These are phyloP conservation scores for Hortiboletus flavorubellus DNA, from an alignment of 768 basidiomycete species.

Conservation along the genomic window DNA sequence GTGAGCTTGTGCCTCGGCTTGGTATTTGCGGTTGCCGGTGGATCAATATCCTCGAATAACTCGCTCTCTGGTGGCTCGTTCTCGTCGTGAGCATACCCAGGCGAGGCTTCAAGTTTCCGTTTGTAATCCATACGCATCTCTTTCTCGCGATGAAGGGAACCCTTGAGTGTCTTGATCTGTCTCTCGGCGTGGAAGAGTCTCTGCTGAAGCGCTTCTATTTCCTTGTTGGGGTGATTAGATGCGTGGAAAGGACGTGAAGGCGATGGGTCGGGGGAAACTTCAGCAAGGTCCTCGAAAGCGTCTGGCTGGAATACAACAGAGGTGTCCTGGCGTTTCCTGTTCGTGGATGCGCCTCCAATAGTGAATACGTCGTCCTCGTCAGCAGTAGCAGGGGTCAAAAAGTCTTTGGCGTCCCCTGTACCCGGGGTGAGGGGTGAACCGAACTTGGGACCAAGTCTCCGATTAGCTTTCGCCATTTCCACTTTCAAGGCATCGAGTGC, in stretches of 20 bases:
- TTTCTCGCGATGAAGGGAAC: slow-evolving; percentile 78
- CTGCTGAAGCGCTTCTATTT: slow-evolving; percentile 79
- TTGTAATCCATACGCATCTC: slow-evolving; percentile 69
- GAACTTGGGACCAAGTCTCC: slow-evolving; percentile 55
- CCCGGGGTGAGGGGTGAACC: slow-evolving; percentile 76
- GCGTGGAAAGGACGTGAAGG: slow-evolving; percentile 61
- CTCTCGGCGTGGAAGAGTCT: slow-evolving; percentile 83
- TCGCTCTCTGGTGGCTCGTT: slow-evolving; percentile 40
- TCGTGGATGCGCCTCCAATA: slow-evolving; percentile 58
- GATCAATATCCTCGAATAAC: slow-evolving; percentile 47
- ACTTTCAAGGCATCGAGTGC: slow-evolving; percentile 72
- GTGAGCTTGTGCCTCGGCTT: slow-evolving; percentile 43
- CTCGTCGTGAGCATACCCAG: slow-evolving; percentile 36
- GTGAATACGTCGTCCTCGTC: slow-evolving; percentile 68
- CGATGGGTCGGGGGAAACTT: slow-evolving; percentile 63
- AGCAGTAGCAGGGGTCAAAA: slow-evolving; percentile 54
- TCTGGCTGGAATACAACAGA: slow-evolving; percentile 46
- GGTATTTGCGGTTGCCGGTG: slow-evolving; percentile 27
- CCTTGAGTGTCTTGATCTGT: slow-evolving; percentile 79
- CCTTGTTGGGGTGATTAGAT: slow-evolving; percentile 72
- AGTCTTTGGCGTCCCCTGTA: slow-evolving; percentile 40
- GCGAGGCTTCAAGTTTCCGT: slow-evolving; percentile 47
- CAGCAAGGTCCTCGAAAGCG: slow-evolving; percentile 42
- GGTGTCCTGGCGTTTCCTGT: slow-evolving; percentile 55
- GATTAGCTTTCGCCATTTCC: slow-evolving; percentile 63